These are phyloP conservation scores for Melastoma malabathricum DNA, from an alignment of 345 rosid genomes.

Conservation along the genomic window DNA sequence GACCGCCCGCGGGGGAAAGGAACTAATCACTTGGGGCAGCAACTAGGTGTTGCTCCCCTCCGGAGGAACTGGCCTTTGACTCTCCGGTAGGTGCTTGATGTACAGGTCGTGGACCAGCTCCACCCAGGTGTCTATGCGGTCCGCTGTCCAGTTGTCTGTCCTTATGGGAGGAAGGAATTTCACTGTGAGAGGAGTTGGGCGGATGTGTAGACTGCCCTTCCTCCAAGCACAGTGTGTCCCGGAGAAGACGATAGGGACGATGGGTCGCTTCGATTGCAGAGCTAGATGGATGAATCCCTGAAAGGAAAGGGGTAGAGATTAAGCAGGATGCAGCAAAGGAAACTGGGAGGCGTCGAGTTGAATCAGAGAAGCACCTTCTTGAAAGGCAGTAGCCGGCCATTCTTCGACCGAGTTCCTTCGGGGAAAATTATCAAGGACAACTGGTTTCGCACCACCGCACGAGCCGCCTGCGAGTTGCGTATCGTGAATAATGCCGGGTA, in stretches of 20 bases:
- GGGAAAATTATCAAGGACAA: slow-evolving; percentile 44
- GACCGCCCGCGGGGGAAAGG: not conserved
- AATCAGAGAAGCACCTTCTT: slow-evolving; percentile 24
- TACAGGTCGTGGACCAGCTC: slow-evolving; percentile 7
- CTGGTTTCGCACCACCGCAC: slow-evolving; percentile 17
- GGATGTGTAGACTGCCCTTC: slow-evolving; percentile 36
- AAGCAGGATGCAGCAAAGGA: slow-evolving; percentile 2
- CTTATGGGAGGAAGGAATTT: slow-evolving; percentile 36
- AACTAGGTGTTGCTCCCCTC: not conserved
- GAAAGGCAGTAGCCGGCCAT: slow-evolving; percentile 36
- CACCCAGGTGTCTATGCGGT: slow-evolving; percentile 6
- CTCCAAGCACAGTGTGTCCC: slow-evolving; percentile 56
- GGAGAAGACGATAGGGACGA: slow-evolving; percentile 30
- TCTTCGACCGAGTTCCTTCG: slow-evolving; percentile 46
- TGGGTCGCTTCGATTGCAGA: slow-evolving; percentile 29
- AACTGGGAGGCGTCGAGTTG: not conserved
- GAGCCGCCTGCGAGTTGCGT: slow-evolving; percentile 17
- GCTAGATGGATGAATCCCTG: slow-evolving; percentile 56
- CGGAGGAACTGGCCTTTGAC: slow-evolving; percentile 16
- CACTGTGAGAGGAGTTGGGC: slow-evolving; percentile 36
- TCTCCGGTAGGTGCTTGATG: slow-evolving; percentile 4
- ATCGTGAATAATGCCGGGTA: not conserved
- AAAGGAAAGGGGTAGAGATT: slow-evolving; percentile 3
- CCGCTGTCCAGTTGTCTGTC: slow-evolving; percentile 8
- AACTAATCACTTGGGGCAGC: not conserved